Base-by-base conservation (phyloP, 306 rosid genomes). In the Cercis canadensis region DNA sequence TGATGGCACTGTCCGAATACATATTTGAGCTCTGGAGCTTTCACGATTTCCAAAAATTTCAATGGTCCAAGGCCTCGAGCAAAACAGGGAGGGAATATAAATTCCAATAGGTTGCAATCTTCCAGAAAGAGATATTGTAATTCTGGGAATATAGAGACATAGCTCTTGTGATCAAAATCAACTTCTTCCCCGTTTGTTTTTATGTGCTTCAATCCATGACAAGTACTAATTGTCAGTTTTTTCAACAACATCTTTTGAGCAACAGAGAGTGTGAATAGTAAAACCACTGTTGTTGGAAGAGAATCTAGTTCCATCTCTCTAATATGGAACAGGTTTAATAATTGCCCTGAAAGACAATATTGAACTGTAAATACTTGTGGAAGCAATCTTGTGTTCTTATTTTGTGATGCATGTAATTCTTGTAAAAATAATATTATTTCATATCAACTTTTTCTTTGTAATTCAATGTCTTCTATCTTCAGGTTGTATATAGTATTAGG, bases 171-270 rank as follows among this genome's bases (percentile, higher is more conserved):
- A 18, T 37, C 10, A 10, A 0, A 10, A 11, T 60, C 53, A 6
- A n/a, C n/a, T n/a, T 62, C 53, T 12, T 7, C 31, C 7, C 8
- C 4, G 16, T 7, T 8, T 41, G 32, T 5, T 9, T n/a, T 31
- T 15, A 49, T 31, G 15, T n/a, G 31, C 16, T 65, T 46, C 70
- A 65, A 10, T 6, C 39, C 44, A 10, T 29, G 37, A 41, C 56
- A 14, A 0, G 1, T 0, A 0, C 0, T 0, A 4, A 64, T n/a
- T 0, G 0, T 0, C 31, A 64, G 0, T 8, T 8, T 1, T 15
- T 64, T 43, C 29, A 64, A 29, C 56, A 62, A 12, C 10, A 43
- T 62, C 3, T n/a, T 43, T 11, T 29, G 6, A 15, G 67, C 52
- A 21, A 21, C 24, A 11, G 67, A 62, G 6, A 41, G 1, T 2